Percentiles rank a stretch among this genome's conserved stretches.
These are phyloP conservation scores for Zymoseptoria brevis DNA, from an alignment of 2,329 filamentous ascomycete species.

Conservation along the genomic window DNA sequence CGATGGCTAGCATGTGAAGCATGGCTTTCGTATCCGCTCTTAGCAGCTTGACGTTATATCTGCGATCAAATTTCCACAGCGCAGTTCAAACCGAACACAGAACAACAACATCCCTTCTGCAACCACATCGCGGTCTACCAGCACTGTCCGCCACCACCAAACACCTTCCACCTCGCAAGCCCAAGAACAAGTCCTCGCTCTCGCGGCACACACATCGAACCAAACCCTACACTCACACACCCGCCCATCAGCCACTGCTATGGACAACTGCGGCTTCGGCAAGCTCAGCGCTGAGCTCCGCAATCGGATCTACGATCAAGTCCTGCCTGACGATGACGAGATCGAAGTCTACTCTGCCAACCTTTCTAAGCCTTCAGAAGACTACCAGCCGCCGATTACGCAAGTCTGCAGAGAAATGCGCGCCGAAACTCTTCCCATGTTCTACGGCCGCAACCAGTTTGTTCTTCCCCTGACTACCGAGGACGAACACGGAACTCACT, in stretches of 20 bases:
- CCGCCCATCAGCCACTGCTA: neutral
- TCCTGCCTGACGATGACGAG: conserved; percentile 1
- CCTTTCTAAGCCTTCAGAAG: neutral
- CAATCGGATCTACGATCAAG: conserved; percentile 1
- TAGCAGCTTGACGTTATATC: no score
- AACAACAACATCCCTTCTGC: no score
- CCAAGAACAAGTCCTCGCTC: neutral
- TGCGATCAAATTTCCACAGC: no score
- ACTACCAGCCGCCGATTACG: neutral
- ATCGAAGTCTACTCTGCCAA: neutral
- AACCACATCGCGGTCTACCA: no score
- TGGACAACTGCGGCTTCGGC: neutral
- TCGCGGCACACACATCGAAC: neutral
- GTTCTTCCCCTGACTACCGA: neutral
- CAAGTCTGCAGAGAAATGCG: neutral
- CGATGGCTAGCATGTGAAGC: no score
- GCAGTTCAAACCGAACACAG: no score
- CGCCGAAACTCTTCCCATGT: neutral
- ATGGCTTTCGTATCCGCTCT: no score
- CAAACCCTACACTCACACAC: neutral
- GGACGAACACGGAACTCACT: neutral
- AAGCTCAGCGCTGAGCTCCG: conserved; percentile 1
- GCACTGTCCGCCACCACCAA: no score
- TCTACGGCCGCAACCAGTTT: neutral
- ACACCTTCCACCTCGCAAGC: neutral